Evolutionary conservation across 495 filamentous ascomycete genomes (phyloP).

Genomic region (Penicillium atrosanguineum): DNA sequence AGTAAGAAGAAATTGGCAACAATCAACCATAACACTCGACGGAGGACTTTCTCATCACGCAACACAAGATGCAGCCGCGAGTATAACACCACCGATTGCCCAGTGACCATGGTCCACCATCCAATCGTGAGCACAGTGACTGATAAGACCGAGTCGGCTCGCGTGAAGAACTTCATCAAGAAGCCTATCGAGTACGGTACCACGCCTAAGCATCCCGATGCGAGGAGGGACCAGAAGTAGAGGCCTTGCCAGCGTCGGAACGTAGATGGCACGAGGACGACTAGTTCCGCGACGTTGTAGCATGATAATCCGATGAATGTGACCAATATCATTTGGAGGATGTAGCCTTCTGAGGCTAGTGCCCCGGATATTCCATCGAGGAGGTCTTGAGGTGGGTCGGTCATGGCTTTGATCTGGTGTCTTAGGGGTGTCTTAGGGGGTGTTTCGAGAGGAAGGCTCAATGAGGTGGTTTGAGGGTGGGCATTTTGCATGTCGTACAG

Average conservation of each 20-base stretch:
- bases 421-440: neutral
- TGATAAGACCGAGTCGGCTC: conserved; percentile 29
- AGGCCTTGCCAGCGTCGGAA: conserved; percentile 52
- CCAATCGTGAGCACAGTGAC: conserved; percentile 48
- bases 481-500: neutral
- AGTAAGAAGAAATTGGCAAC: conserved; percentile 44
- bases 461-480: neutral
- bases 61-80: conserved; percentile 51
- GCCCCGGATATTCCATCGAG: conserved; percentile 39
- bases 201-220: conserved; percentile 42
- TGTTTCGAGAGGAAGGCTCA: neutral
- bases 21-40: conserved; percentile 42
- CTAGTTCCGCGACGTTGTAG: conserved; percentile 51
- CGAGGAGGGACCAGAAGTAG: conserved; percentile 53
- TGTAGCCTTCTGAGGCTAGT: conserved; percentile 24
- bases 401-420: conserved; percentile 10
- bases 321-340: conserved; percentile 35
- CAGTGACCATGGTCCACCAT: conserved; percentile 55
- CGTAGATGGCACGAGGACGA: conserved; percentile 48
- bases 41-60: conserved; percentile 41
- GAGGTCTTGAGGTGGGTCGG: conserved; percentile 20
- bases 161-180: conserved; percentile 50
- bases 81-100: conserved; percentile 51
- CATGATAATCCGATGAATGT: conserved; percentile 48
- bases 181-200: conserved; percentile 53